Base-by-base conservation (phyloP, 129 eudicot genomes). In the Oenanthe sinensis region DNA sequence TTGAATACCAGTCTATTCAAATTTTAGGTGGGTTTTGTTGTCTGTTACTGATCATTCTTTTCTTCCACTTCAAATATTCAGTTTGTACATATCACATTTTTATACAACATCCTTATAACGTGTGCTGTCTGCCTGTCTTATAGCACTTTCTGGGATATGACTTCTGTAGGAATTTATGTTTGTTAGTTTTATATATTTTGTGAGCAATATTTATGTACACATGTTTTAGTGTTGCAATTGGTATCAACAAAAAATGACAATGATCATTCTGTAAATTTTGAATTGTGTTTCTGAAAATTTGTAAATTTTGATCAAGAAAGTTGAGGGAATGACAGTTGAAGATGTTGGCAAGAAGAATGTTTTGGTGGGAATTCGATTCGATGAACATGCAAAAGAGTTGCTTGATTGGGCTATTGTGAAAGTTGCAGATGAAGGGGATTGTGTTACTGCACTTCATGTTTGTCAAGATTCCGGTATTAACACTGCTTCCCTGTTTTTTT, bases 351-450 rank as follows among this genome's bases (percentile, higher is more conserved):
- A 79, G 77, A 95, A 81, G 82, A 87, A 76, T 74, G 82, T 95
- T 80, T 30, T 95, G 84, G 98, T 95, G 78, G 98, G 96, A 42
- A 83, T 95, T 79, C 80, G 94, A 74, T 85, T 95, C 14, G 96
- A 95, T 86, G 85, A 77, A 36, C 87, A 87, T 42, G 83, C 85
- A 9, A 87, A 83, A 63, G 96, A 91, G 89, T 84, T 95, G 80
- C 85, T 95, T 42, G 88, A 86, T 86, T 95, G 98, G 98, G 96
- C 98, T 54, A 37, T 91, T 77, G 88, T 91, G 55, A 95, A 91
- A 83, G 97, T 95, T 79, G 97, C 98, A 62, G 87, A 88, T 81
- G 58, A 91, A 10, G 96, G 97, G 45, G 98, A 91, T 79, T 84
- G 77, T 40, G 96, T 95, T 6, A 82, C 90, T 68, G 97, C 96